Evolutionary conservation across 129 eudicot genomes (phyloP).

Genomic region (Apium graveolens): DNA sequence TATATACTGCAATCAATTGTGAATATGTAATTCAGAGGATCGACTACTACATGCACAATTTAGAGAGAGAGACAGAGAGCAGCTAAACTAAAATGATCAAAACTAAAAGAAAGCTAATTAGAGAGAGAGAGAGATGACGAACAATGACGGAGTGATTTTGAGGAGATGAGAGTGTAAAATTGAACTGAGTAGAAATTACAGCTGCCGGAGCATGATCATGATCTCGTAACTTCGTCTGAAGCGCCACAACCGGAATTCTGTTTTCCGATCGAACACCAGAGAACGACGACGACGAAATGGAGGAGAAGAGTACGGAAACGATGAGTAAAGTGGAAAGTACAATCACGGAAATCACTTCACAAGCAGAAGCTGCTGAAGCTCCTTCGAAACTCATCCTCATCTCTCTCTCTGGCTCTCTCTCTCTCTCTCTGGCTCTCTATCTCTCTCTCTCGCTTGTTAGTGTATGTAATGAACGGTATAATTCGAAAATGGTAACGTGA

Average conservation of each 20-base stretch:
- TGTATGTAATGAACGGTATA: not conserved
- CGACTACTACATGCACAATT: not conserved
- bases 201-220: slow-evolving; percentile 10
- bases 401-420: slow-evolving; percentile 8
- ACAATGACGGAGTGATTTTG: slow-evolving; percentile 17
- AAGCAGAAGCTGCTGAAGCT: slow-evolving; percentile 13
- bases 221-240: slow-evolving; percentile 15
- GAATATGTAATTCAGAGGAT: not conserved
- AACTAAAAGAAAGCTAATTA: too few relatives aligned
- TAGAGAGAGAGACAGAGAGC: not conserved
- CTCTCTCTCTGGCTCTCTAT: too few relatives aligned
- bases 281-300: not conserved
- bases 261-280: slow-evolving; percentile 7
- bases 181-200: slow-evolving; percentile 17
- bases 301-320: slow-evolving; percentile 16
- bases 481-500: not conserved
- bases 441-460: too few relatives aligned
- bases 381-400: not conserved
- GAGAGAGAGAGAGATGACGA: slow-evolving; percentile 14
- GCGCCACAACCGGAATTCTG: slow-evolving; percentile 26
- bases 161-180: slow-evolving; percentile 8
- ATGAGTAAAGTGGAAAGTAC: slow-evolving; percentile 11
- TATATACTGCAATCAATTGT: not conserved
- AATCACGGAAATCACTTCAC: slow-evolving; percentile 11
- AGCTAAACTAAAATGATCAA: too few relatives aligned